Evolutionary conservation across 768 basidiomycete species (phyloP), one percentile per base, ranked within the genome.

Genomic region (Panus rudis): DNA sequence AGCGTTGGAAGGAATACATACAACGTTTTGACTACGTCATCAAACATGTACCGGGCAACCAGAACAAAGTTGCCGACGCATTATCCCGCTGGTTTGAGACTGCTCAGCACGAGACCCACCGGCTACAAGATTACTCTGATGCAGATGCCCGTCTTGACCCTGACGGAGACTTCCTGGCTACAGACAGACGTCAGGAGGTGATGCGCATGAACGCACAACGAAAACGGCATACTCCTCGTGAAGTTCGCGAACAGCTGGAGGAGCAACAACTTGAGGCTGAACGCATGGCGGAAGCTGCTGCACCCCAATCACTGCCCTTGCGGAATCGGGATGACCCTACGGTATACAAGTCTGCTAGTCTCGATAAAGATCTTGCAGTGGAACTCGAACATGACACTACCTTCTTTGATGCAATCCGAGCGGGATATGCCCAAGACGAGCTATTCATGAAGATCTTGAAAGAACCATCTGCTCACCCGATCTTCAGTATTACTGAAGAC

Each of bases 1-100:
- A 42, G 4, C 39, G 58, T 4, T 68, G 65, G 63, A 49, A 49
- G 25, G 60, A 67, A 14, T 66, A 55, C 38, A 17, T 65, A 12
- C 49, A 47, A 0, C 12, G 47, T 1, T 66, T 66, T 39, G 45
- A 65, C 33, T 53, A 46, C 27, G 48, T 58, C 13, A 57, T 62
- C 3, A n/a, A 22, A 7, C 56, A 62, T 45, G 54, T 59, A 0
- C 46, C 54, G 11, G 63, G 61, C 0, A 30, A 13, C 0, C 27
- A 23, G 0, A 64, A 65, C 24, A 58, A 51, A n/a, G 60, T 66
- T 3, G 62, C 58, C 0, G 60, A 66, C 39, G 48, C 44, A 11
- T 26, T 66, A 1, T 66, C 62, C 0, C 50, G 54, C 0, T 55
- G 64, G 48, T 67, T 60, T 31, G 51, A 64, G 38, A 55, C 49